Evolutionary conservation across 768 basidiomycete genomes (phyloP).

Genomic region (Leccinellum luteum): DNA sequence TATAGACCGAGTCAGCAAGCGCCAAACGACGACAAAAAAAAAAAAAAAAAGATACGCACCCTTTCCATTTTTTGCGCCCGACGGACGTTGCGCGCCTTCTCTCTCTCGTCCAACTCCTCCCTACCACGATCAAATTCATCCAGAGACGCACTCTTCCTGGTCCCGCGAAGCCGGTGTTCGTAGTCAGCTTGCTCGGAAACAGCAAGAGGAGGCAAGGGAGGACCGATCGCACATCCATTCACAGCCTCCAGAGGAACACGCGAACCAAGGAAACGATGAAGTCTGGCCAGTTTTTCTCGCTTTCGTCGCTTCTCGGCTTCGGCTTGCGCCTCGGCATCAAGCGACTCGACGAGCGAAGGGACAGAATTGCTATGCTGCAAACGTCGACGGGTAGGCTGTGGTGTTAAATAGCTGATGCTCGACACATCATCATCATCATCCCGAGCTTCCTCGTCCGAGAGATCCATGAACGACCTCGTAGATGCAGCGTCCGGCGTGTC

Average conservation of each 20-base stretch:
- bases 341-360: slow-evolving; percentile 47
- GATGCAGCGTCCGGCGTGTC: slow-evolving; percentile 26
- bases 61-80: slow-evolving; percentile 87
- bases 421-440: slow-evolving; percentile 35
- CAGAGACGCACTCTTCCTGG: slow-evolving; percentile 42
- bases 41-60: slow-evolving; percentile 46
- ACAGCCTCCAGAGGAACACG: slow-evolving; percentile 71
- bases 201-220: slow-evolving; percentile 32
- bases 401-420: slow-evolving; percentile 29
- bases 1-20: slow-evolving; percentile 27
- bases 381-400: slow-evolving; percentile 19
- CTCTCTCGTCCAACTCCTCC: slow-evolving; percentile 66
- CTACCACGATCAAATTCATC: slow-evolving; percentile 61
- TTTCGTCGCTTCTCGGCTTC: slow-evolving; percentile 67
- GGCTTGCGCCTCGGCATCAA: slow-evolving; percentile 50
- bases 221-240: slow-evolving; percentile 41
- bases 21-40: background rate
- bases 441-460: too few relatives aligned
- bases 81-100: slow-evolving; percentile 78
- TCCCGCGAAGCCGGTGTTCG: slow-evolving; percentile 45
- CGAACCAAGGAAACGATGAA: slow-evolving; percentile 85
- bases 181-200: slow-evolving; percentile 28
- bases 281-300: slow-evolving; percentile 73
- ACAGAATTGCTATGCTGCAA: slow-evolving; percentile 39
- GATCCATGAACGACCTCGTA: slow-evolving; percentile 54